phyloP scores from a whole-genome alignment of 805 yeast species.

The Candida nonsorbophila region DNA sequence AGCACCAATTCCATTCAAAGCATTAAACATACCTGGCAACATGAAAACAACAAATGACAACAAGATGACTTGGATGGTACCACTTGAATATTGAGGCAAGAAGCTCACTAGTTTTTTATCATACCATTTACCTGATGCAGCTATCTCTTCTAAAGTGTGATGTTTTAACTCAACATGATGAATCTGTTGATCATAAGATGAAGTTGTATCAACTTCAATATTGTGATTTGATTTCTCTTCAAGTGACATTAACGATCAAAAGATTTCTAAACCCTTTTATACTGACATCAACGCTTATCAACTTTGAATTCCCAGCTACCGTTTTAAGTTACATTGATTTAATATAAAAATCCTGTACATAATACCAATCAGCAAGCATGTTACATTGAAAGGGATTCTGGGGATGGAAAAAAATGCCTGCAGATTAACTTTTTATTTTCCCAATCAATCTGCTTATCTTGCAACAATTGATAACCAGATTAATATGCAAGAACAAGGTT shows the following conservation, averaged over 20 bases:
- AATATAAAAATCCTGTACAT: too few species aligned
- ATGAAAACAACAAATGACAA: slow-evolving; percentile 43
- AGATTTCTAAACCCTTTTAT: neutral
- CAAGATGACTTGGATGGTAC: slow-evolving; percentile 40
- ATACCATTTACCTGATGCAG: slow-evolving; percentile 36
- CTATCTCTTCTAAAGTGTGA: slow-evolving; percentile 22
- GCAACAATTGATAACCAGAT: too few species aligned
- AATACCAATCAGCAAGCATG: too few species aligned
- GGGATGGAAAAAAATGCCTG: too few species aligned
- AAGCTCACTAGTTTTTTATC: slow-evolving; percentile 17
- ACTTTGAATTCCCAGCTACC: too few species aligned
- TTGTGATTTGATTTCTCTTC: slow-evolving; percentile 8
- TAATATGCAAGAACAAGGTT: too few species aligned
- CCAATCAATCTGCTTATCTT: too few species aligned
- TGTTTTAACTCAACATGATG: slow-evolving; percentile 7
- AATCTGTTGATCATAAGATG: slow-evolving; percentile 6
- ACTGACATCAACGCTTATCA: too few species aligned
- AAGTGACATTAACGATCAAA: slow-evolving; percentile 2
- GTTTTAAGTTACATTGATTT: too few species aligned
- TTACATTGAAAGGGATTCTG: too few species aligned
- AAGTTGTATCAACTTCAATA: slow-evolving; percentile 6
- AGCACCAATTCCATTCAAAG: slow-evolving; percentile 47
- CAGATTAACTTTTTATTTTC: too few species aligned
- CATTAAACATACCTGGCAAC: slow-evolving; percentile 52
- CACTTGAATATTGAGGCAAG: slow-evolving; percentile 32